Conservation (phyloP, 2,329 filamentous ascomycete species). For the Trichoderma harzianum region DNA sequence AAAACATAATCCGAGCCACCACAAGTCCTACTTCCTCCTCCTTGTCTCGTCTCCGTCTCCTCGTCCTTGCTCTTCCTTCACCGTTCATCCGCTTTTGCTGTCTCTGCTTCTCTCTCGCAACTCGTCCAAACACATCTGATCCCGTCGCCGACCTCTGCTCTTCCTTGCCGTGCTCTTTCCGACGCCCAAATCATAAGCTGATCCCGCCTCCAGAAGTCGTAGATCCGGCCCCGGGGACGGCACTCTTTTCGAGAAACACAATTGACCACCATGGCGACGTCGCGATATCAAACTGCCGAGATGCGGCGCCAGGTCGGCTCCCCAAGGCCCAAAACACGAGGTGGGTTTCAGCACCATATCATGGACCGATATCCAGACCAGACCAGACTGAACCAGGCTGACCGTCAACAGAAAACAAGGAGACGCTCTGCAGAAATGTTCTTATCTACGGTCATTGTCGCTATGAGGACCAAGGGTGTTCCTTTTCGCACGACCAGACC, state of each 20-base stretch:
- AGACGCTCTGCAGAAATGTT: slow-evolving; percentile 88
- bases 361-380: not conserved
- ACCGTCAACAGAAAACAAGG: slow-evolving; percentile 65
- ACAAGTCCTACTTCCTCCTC: not conserved
- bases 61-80: not conserved
- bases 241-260: slow-evolving; percentile 26
- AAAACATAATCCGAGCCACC: slow-evolving; percentile 12
- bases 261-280: slow-evolving; percentile 42
- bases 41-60: not conserved
- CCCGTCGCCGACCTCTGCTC: not conserved
- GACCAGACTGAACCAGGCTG: not conserved
- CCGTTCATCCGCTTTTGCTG: not conserved
- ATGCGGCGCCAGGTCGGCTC: slow-evolving; percentile 53
- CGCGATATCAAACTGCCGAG: slow-evolving; percentile 45
- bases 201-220: slow-evolving; percentile 38
- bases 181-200: slow-evolving; percentile 16
- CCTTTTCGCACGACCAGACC: slow-evolving; percentile 80
- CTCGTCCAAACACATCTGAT: not conserved
- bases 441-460: slow-evolving; percentile 91
- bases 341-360: slow-evolving; percentile 36
- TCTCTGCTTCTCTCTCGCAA: not conserved
- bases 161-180: not conserved
- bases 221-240: slow-evolving; percentile 39
- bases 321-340: slow-evolving; percentile 55
- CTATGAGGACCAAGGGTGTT: slow-evolving; percentile 86